Conservation (phyloP, 192 early-diverging fungal species). For the Coemansia guatemalensis region DNA sequence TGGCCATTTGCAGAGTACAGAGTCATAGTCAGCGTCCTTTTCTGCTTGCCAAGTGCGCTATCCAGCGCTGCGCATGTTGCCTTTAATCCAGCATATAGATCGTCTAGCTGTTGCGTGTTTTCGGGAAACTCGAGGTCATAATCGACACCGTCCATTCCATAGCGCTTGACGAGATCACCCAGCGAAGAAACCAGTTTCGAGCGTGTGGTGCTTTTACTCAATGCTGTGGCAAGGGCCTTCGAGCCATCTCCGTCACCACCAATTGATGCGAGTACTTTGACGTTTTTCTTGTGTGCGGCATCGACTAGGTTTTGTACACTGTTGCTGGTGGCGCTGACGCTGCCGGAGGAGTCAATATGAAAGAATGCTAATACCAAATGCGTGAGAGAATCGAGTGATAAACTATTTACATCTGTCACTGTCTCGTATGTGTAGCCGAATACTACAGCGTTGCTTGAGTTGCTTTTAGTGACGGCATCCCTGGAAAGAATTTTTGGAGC, state of each 20-base stretch:
- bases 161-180: conserved; percentile 38
- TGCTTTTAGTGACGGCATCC: conserved; percentile 30
- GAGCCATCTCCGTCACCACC: conserved; percentile 72
- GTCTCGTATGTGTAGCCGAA: conserved; percentile 47
- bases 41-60: conserved; percentile 39
- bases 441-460: conserved; percentile 26
- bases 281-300: conserved; percentile 34
- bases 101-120: conserved; percentile 55
- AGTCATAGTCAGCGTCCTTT: conserved; percentile 62
- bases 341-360: conserved; percentile 18
- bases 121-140: conserved; percentile 66
- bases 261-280: conserved; percentile 64
- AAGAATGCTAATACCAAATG: conserved; percentile 65
- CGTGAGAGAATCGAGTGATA: conserved; percentile 57
- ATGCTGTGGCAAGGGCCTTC: conserved; percentile 55
- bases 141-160: conserved; percentile 63
- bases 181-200: conserved; percentile 37
- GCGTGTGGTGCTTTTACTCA: conserved; percentile 35
- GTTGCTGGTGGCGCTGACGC: conserved; percentile 15
- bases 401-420: conserved; percentile 18
- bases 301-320: conserved; percentile 19
- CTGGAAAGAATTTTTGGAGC: conserved; percentile 19
- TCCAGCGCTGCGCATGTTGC: conserved; percentile 59
- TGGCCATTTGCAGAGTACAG: conserved; percentile 59
- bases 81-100: conserved; percentile 58